Evolutionary conservation across 2,329 filamentous ascomycete species (phyloP).

Genomic region (Penicillium sp.): DNA sequence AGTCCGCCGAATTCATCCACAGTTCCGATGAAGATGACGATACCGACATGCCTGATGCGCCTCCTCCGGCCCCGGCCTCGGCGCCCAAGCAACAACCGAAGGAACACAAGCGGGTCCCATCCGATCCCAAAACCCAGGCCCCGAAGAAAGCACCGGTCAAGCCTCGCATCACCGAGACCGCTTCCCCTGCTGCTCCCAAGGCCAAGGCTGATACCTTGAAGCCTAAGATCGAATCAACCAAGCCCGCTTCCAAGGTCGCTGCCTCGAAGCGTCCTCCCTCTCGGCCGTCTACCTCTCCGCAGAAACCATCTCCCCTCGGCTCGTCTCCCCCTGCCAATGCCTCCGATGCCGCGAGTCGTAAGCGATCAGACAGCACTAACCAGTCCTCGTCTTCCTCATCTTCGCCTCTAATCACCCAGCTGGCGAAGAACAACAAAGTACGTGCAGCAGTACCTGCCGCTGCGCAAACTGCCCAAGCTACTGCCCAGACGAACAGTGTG

Average conservation of each 20-base stretch:
- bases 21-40: slow-evolving; percentile 51
- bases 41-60: slow-evolving; percentile 30
- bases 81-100: slow-evolving; percentile 21
- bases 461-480: slow-evolving; percentile 15
- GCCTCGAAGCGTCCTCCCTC: slow-evolving; percentile 38
- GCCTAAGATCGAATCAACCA: slow-evolving; percentile 26
- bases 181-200: slow-evolving; percentile 26
- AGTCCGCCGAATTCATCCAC: slow-evolving; percentile 53
- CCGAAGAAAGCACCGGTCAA: slow-evolving; percentile 20
- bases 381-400: slow-evolving; percentile 45
- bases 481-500: slow-evolving; percentile 28
- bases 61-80: slow-evolving; percentile 12
- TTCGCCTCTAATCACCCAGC: slow-evolving; percentile 44
- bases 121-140: slow-evolving; percentile 17
- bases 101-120: slow-evolving; percentile 15
- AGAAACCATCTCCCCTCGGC: slow-evolving; percentile 60
- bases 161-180: slow-evolving; percentile 18
- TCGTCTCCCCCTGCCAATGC: slow-evolving; percentile 60
- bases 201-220: slow-evolving; percentile 8
- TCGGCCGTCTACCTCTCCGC: slow-evolving; percentile 51
- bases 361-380: slow-evolving; percentile 41
- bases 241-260: slow-evolving; percentile 29
- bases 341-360: slow-evolving; percentile 53
- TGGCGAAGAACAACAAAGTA: slow-evolving; percentile 30
- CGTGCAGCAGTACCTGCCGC: slow-evolving; percentile 18